Base-by-base conservation (phyloP, 164 flowering plant genomes). In the Piper longum region DNA sequence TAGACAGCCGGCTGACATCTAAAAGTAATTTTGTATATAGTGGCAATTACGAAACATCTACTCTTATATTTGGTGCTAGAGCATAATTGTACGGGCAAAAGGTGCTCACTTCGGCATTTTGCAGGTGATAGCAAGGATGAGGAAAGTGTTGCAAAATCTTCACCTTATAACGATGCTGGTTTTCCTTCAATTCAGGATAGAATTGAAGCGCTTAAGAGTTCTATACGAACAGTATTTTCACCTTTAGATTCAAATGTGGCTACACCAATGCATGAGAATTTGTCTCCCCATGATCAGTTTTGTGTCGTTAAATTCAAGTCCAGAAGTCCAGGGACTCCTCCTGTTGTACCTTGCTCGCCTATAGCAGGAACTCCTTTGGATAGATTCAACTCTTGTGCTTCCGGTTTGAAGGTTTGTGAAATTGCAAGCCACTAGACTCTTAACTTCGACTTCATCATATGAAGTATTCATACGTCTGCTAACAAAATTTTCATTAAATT, bases 211-310 rank as follows among this genome's bases (percentile, higher is more conserved):
- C 59, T 58, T 16, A 66, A 58, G 51, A 78, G 72, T 60, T 74
- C 91, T 16, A n/a, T 69, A 2, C 83, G 95, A 77, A 78, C 80
- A 69, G 83, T 65, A 59, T 84, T 89, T 17, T 82, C 93, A 19
- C 93, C 95, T 12, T 68, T 93, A 26, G 62, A 82, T 70, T 70
- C 77, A 62, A 81, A 83, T 57, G 44, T 64, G 36, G 66, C 59
- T 14, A 68, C 54, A 62, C 68, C 66, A 45, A 66, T 68, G 17
- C 12, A 41, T 39, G 75, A 79, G 5, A 77, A 80, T 52, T 43
- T 66, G 51, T 69, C 74, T 60, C 75, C 69, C 54, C 62, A 66
- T 16, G 80, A 70, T 17, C 71, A 66, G 19, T 18, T 56, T 7
- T 69, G 73, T 56, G n/a, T 70, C 16, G 69, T 45, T 54, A 18